These are phyloP conservation scores for Chloranthus sessilifolius DNA, from an alignment of 164 flowering plant genomes.

Conservation along the genomic window DNA sequence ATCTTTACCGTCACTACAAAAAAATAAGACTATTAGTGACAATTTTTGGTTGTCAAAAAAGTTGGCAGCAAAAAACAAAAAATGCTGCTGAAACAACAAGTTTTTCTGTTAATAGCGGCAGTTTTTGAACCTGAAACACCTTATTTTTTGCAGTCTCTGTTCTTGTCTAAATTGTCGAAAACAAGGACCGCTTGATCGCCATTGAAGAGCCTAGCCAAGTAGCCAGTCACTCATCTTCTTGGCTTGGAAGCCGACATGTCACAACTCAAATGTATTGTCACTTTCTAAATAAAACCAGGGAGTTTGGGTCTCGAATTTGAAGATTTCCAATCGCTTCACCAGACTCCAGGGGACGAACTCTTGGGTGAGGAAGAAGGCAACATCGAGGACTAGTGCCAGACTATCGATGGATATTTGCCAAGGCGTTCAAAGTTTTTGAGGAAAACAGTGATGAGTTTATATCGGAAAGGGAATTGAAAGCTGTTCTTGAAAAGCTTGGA, in stretches of 20 bases:
- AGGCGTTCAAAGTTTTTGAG: constrained; percentile 91
- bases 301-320: constrained; percentile 45
- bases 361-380: constrained; percentile 17
- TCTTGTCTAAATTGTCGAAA: no score
- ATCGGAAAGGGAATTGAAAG: constrained; percentile 64
- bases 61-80: no score
- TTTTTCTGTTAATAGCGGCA: no score
- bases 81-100: no score
- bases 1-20: no score
- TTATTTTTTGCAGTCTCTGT: no score
- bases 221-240: constrained; percentile 52
- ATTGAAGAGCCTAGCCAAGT: constrained; percentile 55
- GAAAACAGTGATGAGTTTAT: constrained; percentile 81
- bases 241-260: constrained; percentile 51
- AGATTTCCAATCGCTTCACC: constrained; percentile 51
- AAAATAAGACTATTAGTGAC: no score
- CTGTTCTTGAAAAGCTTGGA: constrained; percentile 59
- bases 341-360: constrained; percentile 31
- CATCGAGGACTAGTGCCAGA: neutral
- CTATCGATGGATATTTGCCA: no score
- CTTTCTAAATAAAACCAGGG: constrained; percentile 38
- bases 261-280: constrained; percentile 42
- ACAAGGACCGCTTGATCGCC: no score
- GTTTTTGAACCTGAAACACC: no score
- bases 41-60: no score